Base-by-base conservation (phyloP, 192 early-diverging fungal species). In the Linderina pennispora region DNA sequence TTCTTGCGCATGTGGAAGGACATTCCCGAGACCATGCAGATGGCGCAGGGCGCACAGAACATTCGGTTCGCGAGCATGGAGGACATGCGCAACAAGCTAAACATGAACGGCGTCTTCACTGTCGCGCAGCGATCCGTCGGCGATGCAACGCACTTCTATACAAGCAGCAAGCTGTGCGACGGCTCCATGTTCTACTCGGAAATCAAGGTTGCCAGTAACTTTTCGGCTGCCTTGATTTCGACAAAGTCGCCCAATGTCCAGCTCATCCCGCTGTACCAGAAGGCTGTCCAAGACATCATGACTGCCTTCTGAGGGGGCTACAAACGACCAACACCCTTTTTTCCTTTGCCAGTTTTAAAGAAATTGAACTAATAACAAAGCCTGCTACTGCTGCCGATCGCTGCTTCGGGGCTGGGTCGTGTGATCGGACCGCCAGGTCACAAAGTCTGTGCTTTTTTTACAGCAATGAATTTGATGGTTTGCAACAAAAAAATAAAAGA, bases 161-260 rank as follows among this genome's bases (percentile, higher is more conserved):
- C 78, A 11, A 76, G 60, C 24, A 75, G 65, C 40, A 71, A 76
- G 50, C 37, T 85, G 26, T 22, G 51, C 21, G 80, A 83, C 48
- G 80, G 78, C 10, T 47, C 71, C n/a, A 17, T 80, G 37, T 78
- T 84, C 43, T 68, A 82, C 31, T 70, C 65, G 40, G 84, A 86
- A 52, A 75, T 84, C 40, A 80, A 77, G 50, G 44, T 85, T 19
- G 81, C 80, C 16, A 51, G 48, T 32, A 54, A 58, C 46, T 62
- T 72, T 38, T 60, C 63, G 36, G 53, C 47, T 0, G 67, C 61
- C 15, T 36, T 58, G 10, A 49, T 67, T 8, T 32, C 61, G 11
- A 77, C 75, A 48, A 77, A 73, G 49, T 67, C 55, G 7, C 23
- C 41, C 15, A 61, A 59, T n/a, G 23, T 44, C 2, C 58, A 53